Percentiles rank a stretch among this genome's conserved stretches.
These are phyloP conservation scores for Salvia splendens DNA, from an alignment of 257 asterid species.

Conservation along the genomic window DNA sequence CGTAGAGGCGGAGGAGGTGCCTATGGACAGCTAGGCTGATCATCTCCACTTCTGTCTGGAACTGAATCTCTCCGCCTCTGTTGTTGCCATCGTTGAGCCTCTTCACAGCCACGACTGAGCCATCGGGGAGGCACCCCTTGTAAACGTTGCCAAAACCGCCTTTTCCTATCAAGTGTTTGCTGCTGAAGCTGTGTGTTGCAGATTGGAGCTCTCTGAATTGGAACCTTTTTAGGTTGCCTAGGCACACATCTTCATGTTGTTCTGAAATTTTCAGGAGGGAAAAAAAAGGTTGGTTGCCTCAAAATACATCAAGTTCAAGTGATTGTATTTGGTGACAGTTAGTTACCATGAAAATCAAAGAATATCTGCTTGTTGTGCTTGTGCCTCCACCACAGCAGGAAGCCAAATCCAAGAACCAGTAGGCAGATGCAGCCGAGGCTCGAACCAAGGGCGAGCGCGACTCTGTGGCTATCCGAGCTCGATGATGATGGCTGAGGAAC, in stretches of 20 bases:
- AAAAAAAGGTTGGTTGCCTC: not conserved
- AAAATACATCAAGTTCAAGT: too few species aligned
- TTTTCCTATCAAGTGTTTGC: slow-evolving; percentile 82
- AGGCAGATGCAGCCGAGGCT: slow-evolving; percentile 83
- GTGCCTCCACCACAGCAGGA: slow-evolving; percentile 85
- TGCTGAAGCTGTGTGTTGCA: slow-evolving; percentile 88
- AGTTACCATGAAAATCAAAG: slow-evolving; percentile 64
- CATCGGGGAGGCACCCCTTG: slow-evolving; percentile 83
- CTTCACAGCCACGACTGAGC: slow-evolving; percentile 84
- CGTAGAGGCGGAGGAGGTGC: slow-evolving; percentile 78
- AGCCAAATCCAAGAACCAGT: slow-evolving; percentile 72
- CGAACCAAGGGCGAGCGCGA: slow-evolving; percentile 78
- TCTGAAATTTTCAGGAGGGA: slow-evolving; percentile 45
- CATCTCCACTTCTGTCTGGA: slow-evolving; percentile 93
- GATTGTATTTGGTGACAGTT: not conserved
- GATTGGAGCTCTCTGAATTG: slow-evolving; percentile 73
- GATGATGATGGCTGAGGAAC: slow-evolving; percentile 39
- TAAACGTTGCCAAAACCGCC: slow-evolving; percentile 94
- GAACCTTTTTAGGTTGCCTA: slow-evolving; percentile 83
- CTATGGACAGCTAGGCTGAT: slow-evolving; percentile 94
- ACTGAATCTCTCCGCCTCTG: slow-evolving; percentile 77
- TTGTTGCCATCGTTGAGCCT: slow-evolving; percentile 80
- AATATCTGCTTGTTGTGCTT: slow-evolving; percentile 74
- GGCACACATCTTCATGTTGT: slow-evolving; percentile 61
- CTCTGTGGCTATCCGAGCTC: slow-evolving; percentile 49